Base-by-base conservation (phyloP, 1,284 basidiomycete genomes). In the Neotropicomus parvogracilis region DNA sequence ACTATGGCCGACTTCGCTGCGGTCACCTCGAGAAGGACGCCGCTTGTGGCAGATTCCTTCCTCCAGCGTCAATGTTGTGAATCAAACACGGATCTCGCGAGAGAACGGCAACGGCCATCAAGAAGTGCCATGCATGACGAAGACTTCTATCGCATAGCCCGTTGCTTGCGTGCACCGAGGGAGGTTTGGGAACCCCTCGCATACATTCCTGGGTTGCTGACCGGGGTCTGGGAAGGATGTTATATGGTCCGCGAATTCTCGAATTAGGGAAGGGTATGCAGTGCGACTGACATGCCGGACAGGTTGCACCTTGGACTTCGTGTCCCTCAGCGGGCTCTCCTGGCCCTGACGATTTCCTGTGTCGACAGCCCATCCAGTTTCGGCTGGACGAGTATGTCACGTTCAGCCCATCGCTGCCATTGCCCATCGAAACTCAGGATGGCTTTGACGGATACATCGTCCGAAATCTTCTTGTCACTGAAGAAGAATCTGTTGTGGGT, bases 181-280 rank as follows among this genome's bases (percentile, higher is more conserved):
- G 59, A 59, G 11, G 60, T 61, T 63, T 53, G 57, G 57, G 63
- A 65, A 65, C 53, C 47, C 20, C 38, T 39, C 29, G 55, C 57
- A 26, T 75, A 73, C 54, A 59, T 67, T 57, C 71, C 70, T 45
- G 70, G 75, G 21, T 57, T 70, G 31, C 65, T 82, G 46, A 67
- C 73, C 34, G 80, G 79, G 4, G 57, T 75, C 49, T 82, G 81
- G 80, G 75, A 81, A 62, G 80, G 80, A 2, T 69, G 66, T 41
- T 77, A 73, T 58, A 77, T 78, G 75, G 80, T 80, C 54, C 52
- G 63, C 56, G 40, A 52, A 40, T 54, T 54, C 34, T 58, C 20
- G 42, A 42, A 55, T 63, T 54, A 37, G 46, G 44, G 42, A 43
- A 41, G 44, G 34, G 38, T 40, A 27, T 44, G 38, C 41, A 39